Conservation (phyloP, 441 rosid species). For the Brassica hybrid region DNA sequence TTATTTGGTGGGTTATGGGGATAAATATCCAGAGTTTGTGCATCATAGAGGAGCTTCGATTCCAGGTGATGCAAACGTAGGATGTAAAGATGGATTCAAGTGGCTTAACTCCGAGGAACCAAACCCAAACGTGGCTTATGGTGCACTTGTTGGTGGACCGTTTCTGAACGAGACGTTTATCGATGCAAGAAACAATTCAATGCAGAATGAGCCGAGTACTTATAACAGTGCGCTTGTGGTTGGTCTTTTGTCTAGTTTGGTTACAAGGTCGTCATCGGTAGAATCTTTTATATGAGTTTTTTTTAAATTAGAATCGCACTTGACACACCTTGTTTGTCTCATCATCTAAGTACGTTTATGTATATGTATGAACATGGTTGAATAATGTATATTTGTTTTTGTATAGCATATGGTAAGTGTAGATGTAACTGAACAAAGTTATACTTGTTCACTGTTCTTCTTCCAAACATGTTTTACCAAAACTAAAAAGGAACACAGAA, state of each 20-base stretch:
- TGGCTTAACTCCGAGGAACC: slow-evolving; percentile 55
- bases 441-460: not conserved
- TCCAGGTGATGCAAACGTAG: slow-evolving; percentile 32
- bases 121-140: slow-evolving; percentile 58
- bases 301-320: slow-evolving; percentile 18
- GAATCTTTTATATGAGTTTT: slow-evolving; percentile 28
- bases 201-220: slow-evolving; percentile 59
- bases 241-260: slow-evolving; percentile 56
- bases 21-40: slow-evolving; percentile 49
- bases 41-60: not conserved
- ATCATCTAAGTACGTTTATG: not conserved
- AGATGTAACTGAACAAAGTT: slow-evolving; percentile 38
- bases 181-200: slow-evolving; percentile 49
- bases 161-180: slow-evolving; percentile 52
- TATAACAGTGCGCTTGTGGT: slow-evolving; percentile 59
- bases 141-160: slow-evolving; percentile 66
- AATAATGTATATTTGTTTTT: not conserved
- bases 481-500: not conserved
- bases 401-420: slow-evolving; percentile 17
- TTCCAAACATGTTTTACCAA: not conserved
- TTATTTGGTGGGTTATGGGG: slow-evolving; percentile 56
- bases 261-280: slow-evolving; percentile 40
- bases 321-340: not conserved
- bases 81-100: slow-evolving; percentile 60
- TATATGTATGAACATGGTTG: not conserved